phyloP scores from a whole-genome alignment of 257 asterid species.

The Petunia secreta region DNA sequence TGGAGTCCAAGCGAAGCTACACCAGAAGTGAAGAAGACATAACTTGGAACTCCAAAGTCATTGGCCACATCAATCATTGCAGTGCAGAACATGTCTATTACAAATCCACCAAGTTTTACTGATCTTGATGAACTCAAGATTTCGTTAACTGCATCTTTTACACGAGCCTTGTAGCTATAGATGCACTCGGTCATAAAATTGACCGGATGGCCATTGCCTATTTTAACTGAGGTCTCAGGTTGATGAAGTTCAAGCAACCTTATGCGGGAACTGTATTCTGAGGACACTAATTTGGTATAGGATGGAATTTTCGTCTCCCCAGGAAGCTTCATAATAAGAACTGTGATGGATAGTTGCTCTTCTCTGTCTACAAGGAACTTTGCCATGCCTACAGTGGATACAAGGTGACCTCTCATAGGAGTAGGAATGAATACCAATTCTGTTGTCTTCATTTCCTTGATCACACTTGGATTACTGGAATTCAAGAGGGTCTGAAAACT shows the following conservation, averaged over 20 bases:
- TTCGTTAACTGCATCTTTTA: not conserved
- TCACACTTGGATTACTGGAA: too few species aligned
- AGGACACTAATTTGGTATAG: conserved; percentile 22
- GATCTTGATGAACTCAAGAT: conserved; percentile 14
- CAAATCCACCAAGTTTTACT: conserved; percentile 23
- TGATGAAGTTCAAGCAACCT: conserved; percentile 29
- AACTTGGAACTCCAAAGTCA: conserved; percentile 35
- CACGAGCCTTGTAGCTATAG: conserved; percentile 14
- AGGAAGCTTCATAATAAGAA: conserved; percentile 41
- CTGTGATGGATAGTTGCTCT: conserved; percentile 40
- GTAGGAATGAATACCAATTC: conserved; percentile 6
- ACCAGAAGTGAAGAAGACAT: conserved; percentile 32
- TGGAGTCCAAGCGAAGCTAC: conserved; percentile 36
- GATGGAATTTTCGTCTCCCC: conserved; percentile 33
- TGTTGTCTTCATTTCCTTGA: not conserved
- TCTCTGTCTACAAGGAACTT: conserved; percentile 37
- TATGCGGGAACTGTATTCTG: too few species aligned
- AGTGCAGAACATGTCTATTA: conserved; percentile 32
- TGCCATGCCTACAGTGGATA: conserved; percentile 35
- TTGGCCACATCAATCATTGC: conserved; percentile 43
- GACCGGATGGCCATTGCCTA: not conserved
- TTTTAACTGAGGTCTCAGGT: not conserved
- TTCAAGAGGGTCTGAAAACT: too few species aligned
- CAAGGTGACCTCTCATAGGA: conserved; percentile 9
- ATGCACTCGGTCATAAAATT: conserved; percentile 33